Base-by-base conservation (phyloP, 2,329 filamentous ascomycete species). In the Penicillium capsulatum region DNA sequence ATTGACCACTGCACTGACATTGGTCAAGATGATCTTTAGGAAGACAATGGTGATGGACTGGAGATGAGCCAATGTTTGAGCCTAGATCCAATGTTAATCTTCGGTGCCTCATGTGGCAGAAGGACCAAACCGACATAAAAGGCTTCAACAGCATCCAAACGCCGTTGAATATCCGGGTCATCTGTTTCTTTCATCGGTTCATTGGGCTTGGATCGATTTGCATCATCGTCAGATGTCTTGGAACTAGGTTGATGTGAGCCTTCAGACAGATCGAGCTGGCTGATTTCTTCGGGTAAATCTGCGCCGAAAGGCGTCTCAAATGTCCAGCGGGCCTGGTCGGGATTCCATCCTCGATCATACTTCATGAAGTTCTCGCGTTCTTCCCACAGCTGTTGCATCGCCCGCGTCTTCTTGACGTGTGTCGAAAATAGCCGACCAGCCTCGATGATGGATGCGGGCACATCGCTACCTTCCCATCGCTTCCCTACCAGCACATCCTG, bases 31-130 rank as follows among this genome's bases (percentile, higher is more conserved):
- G 10, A 89, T 85, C 62, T 92, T 94, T 50, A 97, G 76, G 27
- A 97, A 75, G 3, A 97, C 90, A 53, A 97, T 94, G 3, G 95
- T 84, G 10, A 97, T 71, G 1, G 91, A 97, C 61, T 97, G 92
- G 11, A 98, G 69, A 62, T 94, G 83, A 1, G 91, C 87, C 36
- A 98, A 70, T 1, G 85, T 80, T 47, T 84, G 74, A 57, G 77
- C 75, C 86, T 94, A 53, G 16, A 35, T 8, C 4, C 20, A 10
- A 28, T 30, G 17, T 34, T 14, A 32, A 16, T 29, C 4, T 31
- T 8, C 14, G 13, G 28, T 13, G 7, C 3, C 17, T 16, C 14
- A 14, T 7, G 16, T 7, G 29, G 24, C 13, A 3, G 15, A 15
- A 22, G 7, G 14, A 19, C 17, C 29, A 26, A 38, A 77, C 84